A percentile compares a stretch with the other conserved stretches of the same genome.
These are phyloP conservation scores for Calocera cornea DNA, from an alignment of 768 basidiomycete genomes.

Conservation along the genomic window DNA sequence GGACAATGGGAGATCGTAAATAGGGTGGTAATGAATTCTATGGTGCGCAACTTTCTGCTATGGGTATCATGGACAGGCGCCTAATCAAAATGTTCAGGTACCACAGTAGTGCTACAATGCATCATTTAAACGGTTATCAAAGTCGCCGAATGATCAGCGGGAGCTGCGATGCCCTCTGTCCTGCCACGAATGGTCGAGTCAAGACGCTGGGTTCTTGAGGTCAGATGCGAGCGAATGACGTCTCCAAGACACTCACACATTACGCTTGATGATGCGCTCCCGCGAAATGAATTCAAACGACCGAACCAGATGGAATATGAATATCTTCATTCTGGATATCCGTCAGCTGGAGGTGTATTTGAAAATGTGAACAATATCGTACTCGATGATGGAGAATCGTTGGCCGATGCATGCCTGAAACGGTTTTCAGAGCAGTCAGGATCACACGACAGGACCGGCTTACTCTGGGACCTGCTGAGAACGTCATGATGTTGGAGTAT, in stretches of 20 bases:
- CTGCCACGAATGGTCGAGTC: neutral
- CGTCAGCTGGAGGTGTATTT: neutral
- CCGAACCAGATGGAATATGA: constrained; percentile 34
- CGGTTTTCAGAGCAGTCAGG: neutral
- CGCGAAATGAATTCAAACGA: constrained; percentile 35
- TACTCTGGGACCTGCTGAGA: constrained; percentile 35
- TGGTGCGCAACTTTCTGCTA: too few species aligned
- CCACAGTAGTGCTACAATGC: too few species aligned
- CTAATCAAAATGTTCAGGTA: too few species aligned
- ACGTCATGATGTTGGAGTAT: constrained; percentile 33
- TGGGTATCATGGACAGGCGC: too few species aligned
- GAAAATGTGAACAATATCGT: neutral
- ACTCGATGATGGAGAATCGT: constrained; percentile 35
- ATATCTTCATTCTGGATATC: constrained; percentile 30
- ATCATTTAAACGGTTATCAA: neutral
- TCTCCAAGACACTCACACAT: constrained; percentile 18
- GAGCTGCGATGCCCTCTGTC: neutral
- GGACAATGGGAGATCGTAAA: neutral
- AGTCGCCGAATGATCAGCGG: neutral
- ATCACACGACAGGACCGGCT: neutral
- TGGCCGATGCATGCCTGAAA: constrained; percentile 34
- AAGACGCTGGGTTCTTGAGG: neutral
- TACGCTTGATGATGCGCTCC: constrained; percentile 35
- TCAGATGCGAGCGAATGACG: neutral
- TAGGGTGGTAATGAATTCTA: neutral